phyloP scores from a whole-genome alignment of 441 rosid genomes.

The Biscutella laevigata region DNA sequence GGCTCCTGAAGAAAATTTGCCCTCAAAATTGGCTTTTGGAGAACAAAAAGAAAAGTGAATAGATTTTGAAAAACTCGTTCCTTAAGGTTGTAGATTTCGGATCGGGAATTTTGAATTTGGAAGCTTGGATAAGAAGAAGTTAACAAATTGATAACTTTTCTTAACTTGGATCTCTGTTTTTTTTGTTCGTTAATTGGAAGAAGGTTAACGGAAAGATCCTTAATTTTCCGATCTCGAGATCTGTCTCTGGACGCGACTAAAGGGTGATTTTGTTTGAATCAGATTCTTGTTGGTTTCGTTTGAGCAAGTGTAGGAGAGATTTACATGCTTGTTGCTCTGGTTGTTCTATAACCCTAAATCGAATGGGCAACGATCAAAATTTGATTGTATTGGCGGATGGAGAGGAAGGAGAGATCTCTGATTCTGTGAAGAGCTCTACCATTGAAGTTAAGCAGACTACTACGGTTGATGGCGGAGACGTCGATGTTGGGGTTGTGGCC shows the following conservation, averaged over 20 bases:
- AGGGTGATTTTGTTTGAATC: not conserved
- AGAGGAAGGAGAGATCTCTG: slow-evolving; percentile 92
- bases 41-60: not conserved
- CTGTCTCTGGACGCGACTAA: not conserved
- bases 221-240: slow-evolving; percentile 23
- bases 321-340: slow-evolving; percentile 24
- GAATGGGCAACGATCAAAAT: slow-evolving; percentile 43
- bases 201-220: too few species aligned
- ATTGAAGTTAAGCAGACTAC: slow-evolving; percentile 32
- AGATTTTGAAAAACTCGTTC: not conserved
- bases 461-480: slow-evolving; percentile 12
- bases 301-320: not conserved
- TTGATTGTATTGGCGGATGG: slow-evolving; percentile 43
- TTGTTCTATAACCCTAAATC: slow-evolving; percentile 26
- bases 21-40: slow-evolving; percentile 12
- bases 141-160: slow-evolving; percentile 7
- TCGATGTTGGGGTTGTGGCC: slow-evolving; percentile 9
- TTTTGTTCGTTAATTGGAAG: not conserved
- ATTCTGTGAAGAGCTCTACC: slow-evolving; percentile 48
- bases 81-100: slow-evolving; percentile 17
- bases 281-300: slow-evolving; percentile 5
- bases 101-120: slow-evolving; percentile 24
- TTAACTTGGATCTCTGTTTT: slow-evolving; percentile 18
- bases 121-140: not conserved
- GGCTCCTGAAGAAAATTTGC: slow-evolving; percentile 1